Evolutionary conservation across 495 filamentous ascomycete species (phyloP).

Genomic region (Aspergillus leporis): DNA sequence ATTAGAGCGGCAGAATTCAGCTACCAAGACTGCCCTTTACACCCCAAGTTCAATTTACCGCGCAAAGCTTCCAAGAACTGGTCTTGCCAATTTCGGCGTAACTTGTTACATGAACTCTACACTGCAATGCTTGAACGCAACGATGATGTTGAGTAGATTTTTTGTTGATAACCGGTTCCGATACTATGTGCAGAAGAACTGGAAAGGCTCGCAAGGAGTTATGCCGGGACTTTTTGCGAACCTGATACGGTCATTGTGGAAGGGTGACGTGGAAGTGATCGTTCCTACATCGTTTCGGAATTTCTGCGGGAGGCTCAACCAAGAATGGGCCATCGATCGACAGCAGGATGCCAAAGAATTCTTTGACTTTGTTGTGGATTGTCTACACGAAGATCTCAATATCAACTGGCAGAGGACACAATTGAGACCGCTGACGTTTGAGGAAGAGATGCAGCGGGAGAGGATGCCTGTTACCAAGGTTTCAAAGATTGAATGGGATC

Average conservation of each 20-base stretch:
- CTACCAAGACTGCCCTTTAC: conserved; percentile 48
- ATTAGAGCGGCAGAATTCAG: conserved; percentile 45
- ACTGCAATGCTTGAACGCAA: conserved; percentile 80
- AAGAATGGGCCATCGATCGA: conserved; percentile 59
- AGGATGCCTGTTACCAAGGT: conserved; percentile 59
- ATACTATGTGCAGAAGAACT: conserved; percentile 60
- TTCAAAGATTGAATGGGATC: conserved; percentile 65
- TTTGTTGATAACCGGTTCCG: conserved; percentile 61
- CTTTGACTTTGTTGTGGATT: conserved; percentile 69
- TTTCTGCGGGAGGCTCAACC: conserved; percentile 57
- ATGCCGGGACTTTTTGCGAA: conserved; percentile 75
- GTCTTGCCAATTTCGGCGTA: conserved; percentile 75
- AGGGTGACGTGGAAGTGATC: conserved; percentile 64
- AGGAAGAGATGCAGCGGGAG: conserved; percentile 66
- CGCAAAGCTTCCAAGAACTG: conserved; percentile 64
- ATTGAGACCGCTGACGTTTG: conserved; percentile 57
- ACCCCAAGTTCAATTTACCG: conserved; percentile 41
- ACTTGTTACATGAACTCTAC: conserved; percentile 92
- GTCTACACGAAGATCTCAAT: conserved; percentile 76
- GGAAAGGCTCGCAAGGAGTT: conserved; percentile 74
- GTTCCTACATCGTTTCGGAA: conserved; percentile 55
- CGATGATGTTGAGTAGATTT: conserved; percentile 67
- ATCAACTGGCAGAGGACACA: conserved; percentile 59
- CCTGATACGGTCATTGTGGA: conserved; percentile 72
- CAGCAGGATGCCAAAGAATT: conserved; percentile 84